A percentile compares a stretch with the other conserved stretches of the same genome.
Evolutionary conservation across 306 rosid species (phyloP).

Genomic region (Ormosia emarginata): DNA sequence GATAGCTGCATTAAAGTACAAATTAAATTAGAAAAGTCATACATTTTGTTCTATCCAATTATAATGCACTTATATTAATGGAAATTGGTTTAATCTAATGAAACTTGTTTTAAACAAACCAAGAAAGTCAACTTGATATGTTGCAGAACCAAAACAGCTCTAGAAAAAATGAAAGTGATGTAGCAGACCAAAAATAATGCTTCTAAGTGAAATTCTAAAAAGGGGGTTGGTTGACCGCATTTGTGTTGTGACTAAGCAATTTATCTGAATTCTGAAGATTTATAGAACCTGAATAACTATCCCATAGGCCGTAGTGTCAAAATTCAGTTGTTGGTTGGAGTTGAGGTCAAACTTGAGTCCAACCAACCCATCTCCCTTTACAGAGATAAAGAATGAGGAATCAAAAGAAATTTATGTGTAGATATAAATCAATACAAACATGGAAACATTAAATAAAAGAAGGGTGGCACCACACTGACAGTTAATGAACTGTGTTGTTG

Average conservation of each 20-base stretch:
- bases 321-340: background rate
- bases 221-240: background rate
- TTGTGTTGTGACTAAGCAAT: background rate
- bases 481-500: background rate
- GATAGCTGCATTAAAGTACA: conserved; percentile 58
- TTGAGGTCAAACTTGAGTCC: conserved; percentile 1
- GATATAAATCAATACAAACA: background rate
- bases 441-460: background rate
- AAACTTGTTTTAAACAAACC: background rate
- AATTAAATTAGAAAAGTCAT: background rate
- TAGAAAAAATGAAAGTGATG: background rate
- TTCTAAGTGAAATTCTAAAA: background rate
- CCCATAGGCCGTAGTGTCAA: background rate
- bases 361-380: background rate
- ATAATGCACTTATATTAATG: background rate
- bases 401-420: background rate
- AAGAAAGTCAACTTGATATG: background rate
- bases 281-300: background rate
- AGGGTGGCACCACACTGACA: conserved; percentile 1
- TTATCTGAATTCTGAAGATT: background rate
- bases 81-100: background rate
- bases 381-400: background rate
- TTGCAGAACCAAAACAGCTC: background rate
- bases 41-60: background rate
- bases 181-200: background rate